Conservation (phyloP, 176 grass and related monocot genomes). For the Urochloa ruziziensis region DNA sequence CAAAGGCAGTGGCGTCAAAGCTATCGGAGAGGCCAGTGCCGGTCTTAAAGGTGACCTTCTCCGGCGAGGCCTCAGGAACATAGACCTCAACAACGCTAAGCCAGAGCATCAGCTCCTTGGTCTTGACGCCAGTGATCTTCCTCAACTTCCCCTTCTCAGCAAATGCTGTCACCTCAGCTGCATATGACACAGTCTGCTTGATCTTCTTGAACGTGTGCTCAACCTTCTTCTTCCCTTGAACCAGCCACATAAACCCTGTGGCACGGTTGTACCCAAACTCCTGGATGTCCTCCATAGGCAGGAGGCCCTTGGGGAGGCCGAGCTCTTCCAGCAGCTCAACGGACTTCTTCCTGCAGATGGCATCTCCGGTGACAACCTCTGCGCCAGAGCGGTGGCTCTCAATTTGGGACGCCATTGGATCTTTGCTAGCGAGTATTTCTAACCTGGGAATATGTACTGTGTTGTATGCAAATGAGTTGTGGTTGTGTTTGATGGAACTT, state of each 20-base stretch:
- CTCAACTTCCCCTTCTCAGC: slow-evolving; percentile 2
- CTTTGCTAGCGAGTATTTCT: too few relatives aligned
- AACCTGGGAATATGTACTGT: too few relatives aligned
- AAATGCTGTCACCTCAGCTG: slow-evolving; percentile 2
- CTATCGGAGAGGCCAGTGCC: neutral
- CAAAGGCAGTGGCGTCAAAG: too few relatives aligned
- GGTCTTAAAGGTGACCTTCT: neutral
- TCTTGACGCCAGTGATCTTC: slow-evolving; percentile 31
- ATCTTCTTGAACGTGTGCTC: slow-evolving; percentile 40
- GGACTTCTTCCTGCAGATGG: slow-evolving; percentile 3
- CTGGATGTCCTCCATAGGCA: too few relatives aligned
- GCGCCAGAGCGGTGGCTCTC: too few relatives aligned
- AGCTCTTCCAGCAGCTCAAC: neutral
- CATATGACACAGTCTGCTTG: slow-evolving; percentile 20
- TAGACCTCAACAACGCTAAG: slow-evolving; percentile 25
- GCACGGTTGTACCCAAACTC: too few relatives aligned
- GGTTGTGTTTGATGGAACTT: neutral
- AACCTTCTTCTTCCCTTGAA: slow-evolving; percentile 35
- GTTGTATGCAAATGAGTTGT: too few relatives aligned
- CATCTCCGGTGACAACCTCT: too few relatives aligned
- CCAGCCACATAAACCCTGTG: slow-evolving; percentile 8
- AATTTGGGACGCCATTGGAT: too few relatives aligned
- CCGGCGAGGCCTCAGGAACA: neutral
- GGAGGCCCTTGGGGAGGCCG: neutral
- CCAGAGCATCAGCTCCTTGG: slow-evolving; percentile 32